Base-by-base conservation (phyloP, 2,329 filamentous ascomycete species). In the Diaporthe vaccinii region DNA sequence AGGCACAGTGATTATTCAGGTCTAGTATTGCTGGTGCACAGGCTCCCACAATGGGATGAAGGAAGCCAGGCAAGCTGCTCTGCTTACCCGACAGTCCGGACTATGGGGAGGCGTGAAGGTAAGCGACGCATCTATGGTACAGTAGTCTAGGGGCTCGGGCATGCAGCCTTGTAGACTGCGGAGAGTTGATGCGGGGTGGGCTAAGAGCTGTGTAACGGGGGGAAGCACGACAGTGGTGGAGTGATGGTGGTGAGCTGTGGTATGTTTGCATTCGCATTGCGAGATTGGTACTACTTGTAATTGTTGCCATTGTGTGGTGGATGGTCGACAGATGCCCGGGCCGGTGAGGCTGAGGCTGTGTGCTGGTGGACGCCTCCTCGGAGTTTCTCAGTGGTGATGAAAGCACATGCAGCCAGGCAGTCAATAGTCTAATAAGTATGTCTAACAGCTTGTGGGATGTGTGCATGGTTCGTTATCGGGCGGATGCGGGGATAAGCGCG, bases 261-360 rank as follows among this genome's bases (percentile, higher is more conserved):
- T 25, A 25, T 44, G 41, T 44, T 25, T 53, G 22, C 10, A 31
- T 6, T 17, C 17, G 25, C 28, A 34, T 34, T 22, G n/a, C 34
- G 58, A 8, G 58, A 28, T 9, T 28, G n/a, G 12, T 44, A 14
- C 5, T 44, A 31, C 36, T 15, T 53, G n/a, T 12, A 31, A 58
- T 15, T 53, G n/a, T 12, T n/a, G n/a, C 20, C 9, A 22, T 61
- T 34, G 15, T 49, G 44, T 67, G 62, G 31, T 74, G 65, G 72
- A 25, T 76, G 74, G 72, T 59, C 72, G 72, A 76, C 74, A 76
- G 65, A 14, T 28, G 65, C 12, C 74, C 74, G 74, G 53, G 58
- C 17, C 46, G 36, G 62, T 46, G 59, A 31, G 73, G 55, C 41
- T 61, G 55, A n/a, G 41, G 28, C 36, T 36, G 39, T 68, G 14